These are phyloP conservation scores for Lathyrus sativus DNA, from an alignment of 306 rosid species.

Conservation along the genomic window DNA sequence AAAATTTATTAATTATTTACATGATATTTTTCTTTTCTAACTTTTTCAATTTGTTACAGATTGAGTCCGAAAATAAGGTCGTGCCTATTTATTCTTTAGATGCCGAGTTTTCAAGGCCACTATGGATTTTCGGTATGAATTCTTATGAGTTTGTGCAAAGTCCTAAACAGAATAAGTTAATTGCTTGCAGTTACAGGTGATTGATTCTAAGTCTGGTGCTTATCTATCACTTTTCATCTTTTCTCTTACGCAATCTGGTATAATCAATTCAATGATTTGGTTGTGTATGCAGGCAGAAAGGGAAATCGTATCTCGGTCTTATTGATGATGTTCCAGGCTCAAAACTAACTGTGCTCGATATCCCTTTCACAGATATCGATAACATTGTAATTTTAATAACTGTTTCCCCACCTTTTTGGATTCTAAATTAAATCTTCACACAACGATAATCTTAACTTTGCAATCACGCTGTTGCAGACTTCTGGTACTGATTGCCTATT, in stretches of 20 bases:
- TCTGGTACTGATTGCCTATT: conserved; percentile 59
- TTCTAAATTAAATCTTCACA: conserved; percentile 13
- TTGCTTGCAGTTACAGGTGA: conserved; percentile 92
- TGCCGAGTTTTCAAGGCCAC: conserved; percentile 85
- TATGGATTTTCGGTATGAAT: conserved; percentile 77
- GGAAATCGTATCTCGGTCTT: conserved; percentile 85
- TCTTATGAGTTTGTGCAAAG: conserved; percentile 74
- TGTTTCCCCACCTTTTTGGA: conserved; percentile 23
- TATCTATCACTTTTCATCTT: conserved; percentile 11
- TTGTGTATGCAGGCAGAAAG: conserved; percentile 66
- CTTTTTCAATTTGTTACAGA: conserved; percentile 51
- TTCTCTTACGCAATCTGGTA: conserved; percentile 16
- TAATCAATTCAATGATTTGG: conserved; percentile 27
- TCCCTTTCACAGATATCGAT: conserved; percentile 86
- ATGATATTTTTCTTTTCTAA: conserved; percentile 16
- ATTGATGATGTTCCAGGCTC: conserved; percentile 64
- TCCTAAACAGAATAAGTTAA: conserved; percentile 43
- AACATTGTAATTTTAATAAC: conserved; percentile 62
- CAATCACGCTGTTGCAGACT: conserved; percentile 53
- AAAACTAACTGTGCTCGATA: conserved; percentile 55
- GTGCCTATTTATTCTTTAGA: conserved; percentile 66
- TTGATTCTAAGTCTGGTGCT: conserved; percentile 29
- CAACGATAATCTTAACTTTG: conserved; percentile 19
- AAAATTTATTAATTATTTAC: conserved; percentile 6
- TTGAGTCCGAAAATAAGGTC: conserved; percentile 74